Conservation (phyloP, 179 eudicot species). For the Heliamphora ciliata region DNA sequence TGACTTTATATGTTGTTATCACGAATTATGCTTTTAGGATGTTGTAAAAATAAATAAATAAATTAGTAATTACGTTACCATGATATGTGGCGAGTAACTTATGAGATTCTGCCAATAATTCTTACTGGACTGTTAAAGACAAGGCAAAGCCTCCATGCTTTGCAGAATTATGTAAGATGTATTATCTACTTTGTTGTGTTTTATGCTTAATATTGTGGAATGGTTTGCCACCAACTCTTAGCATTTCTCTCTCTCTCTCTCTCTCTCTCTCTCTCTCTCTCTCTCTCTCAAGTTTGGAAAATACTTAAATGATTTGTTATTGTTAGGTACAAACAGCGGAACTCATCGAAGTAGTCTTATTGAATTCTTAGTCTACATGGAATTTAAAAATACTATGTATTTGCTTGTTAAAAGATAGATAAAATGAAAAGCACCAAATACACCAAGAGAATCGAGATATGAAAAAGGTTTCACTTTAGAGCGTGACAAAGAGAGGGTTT, state of each 20-base stretch:
- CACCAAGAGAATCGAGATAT: too few species aligned
- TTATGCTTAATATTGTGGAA: background rate
- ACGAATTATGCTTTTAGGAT: background rate
- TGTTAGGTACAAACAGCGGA: too few species aligned
- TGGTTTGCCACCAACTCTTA: background rate
- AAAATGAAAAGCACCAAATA: too few species aligned
- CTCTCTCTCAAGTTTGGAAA: constrained; percentile 22
- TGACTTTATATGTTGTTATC: background rate
- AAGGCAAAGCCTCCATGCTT: background rate
- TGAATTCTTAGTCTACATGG: too few species aligned
- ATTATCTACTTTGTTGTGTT: too few species aligned
- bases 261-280: constrained; percentile 42
- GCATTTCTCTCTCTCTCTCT: constrained; percentile 39
- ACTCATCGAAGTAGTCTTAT: too few species aligned
- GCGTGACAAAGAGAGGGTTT: too few species aligned
- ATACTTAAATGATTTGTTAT: too few species aligned
- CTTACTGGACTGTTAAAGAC: background rate
- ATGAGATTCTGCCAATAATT: background rate
- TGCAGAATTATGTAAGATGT: background rate
- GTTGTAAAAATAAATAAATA: background rate
- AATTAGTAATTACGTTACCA: background rate
- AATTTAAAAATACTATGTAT: too few species aligned
- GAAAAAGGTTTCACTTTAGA: too few species aligned
- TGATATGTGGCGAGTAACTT: background rate
- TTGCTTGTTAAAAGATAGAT: too few species aligned